Percentiles rank a stretch among this genome's conserved stretches.
Conservation (phyloP, 2,329 filamentous ascomycete genomes). For the Capronia coronata region DNA sequence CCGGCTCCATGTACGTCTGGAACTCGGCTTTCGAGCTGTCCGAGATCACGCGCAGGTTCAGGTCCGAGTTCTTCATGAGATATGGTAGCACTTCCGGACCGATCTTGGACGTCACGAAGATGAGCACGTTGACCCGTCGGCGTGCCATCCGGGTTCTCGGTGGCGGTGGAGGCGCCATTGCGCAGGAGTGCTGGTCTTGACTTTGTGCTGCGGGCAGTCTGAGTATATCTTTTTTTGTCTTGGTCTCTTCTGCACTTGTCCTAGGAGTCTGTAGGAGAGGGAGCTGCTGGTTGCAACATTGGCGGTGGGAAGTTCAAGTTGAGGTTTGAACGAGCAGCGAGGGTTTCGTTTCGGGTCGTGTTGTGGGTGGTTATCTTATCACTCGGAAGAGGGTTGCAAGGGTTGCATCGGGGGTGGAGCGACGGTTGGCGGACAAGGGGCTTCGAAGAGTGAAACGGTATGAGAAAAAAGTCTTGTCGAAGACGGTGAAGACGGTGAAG, state of each 20-base stretch:
- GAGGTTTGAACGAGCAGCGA: too few relatives aligned
- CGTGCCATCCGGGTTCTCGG: constrained; percentile 11
- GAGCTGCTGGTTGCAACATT: too few relatives aligned
- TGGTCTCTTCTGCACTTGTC: too few relatives aligned
- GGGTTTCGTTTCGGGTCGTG: too few relatives aligned
- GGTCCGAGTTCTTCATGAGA: constrained; percentile 25
- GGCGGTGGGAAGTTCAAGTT: too few relatives aligned
- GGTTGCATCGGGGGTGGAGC: too few relatives aligned
- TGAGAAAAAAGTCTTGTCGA: too few relatives aligned
- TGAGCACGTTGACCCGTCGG: constrained; percentile 25
- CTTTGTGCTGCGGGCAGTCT: not conserved
- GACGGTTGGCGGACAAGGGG: too few relatives aligned
- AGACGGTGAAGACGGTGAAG: too few relatives aligned
- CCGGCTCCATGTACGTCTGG: constrained; percentile 19
- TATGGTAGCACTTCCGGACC: constrained; percentile 27
- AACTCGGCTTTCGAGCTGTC: constrained; percentile 25
- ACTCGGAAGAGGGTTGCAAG: too few relatives aligned
- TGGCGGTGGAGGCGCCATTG: constrained; percentile 8
- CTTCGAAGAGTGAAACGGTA: not conserved
- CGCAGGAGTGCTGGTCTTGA: not conserved
- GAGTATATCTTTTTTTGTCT: constrained; percentile 1
- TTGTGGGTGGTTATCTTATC: too few relatives aligned
- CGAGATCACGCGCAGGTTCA: constrained; percentile 26
- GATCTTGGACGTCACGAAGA: constrained; percentile 26
- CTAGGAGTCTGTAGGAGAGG: too few relatives aligned